Evolutionary conservation across 257 asterid genomes (phyloP).

Genomic region (Nyctanthes arbortristis): DNA sequence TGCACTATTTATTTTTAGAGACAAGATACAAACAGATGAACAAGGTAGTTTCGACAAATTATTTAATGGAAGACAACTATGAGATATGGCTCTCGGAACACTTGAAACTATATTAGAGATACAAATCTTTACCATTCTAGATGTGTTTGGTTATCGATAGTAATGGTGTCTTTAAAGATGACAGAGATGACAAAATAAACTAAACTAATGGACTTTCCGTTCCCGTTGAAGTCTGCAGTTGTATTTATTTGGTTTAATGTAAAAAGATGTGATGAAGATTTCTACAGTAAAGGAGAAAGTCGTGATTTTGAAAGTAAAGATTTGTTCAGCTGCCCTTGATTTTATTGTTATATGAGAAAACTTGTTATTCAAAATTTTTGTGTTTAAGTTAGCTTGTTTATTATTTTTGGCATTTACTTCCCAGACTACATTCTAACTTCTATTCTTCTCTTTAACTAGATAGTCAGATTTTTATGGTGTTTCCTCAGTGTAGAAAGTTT

Average conservation of each 20-base stretch:
- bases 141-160: neutral
- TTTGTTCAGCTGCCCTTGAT: neutral
- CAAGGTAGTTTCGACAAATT: neutral
- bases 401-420: neutral
- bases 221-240: neutral
- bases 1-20: neutral
- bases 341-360: neutral
- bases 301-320: neutral
- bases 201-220: neutral
- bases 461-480: too few relatives aligned
- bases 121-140: neutral
- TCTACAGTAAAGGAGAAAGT: neutral
- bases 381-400: conserved; percentile 7
- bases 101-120: neutral
- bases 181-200: neutral
- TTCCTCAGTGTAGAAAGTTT: too few relatives aligned
- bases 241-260: neutral
- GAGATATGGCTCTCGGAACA: neutral
- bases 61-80: neutral
- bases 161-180: neutral
- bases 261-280: neutral
- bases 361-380: neutral
- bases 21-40: neutral
- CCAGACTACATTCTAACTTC: neutral
- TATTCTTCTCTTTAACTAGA: neutral